Conservation (phyloP, 768 basidiomycete genomes). For the Rhodotorula paludigena region DNA sequence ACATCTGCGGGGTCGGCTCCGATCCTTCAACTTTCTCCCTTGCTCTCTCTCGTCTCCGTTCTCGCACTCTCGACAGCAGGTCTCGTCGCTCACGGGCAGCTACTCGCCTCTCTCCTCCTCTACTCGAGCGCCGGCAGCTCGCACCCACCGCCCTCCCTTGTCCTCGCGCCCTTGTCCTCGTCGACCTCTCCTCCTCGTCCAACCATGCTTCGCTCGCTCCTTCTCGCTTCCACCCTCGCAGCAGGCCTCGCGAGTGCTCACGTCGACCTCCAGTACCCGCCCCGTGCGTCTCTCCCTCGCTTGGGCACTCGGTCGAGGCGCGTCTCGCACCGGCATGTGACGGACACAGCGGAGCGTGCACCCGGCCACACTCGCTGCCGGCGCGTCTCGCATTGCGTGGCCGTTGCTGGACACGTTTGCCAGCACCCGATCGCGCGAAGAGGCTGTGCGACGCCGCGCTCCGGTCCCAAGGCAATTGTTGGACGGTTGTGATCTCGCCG, state of each 20-base stretch:
- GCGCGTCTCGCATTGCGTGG: too few species aligned
- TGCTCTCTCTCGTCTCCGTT: background rate
- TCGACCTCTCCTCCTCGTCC: background rate
- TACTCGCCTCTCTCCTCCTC: background rate
- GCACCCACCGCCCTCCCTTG: background rate
- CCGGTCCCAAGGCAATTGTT: too few species aligned
- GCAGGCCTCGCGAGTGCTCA: conserved; percentile 6
- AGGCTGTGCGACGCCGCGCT: too few species aligned
- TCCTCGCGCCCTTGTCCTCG: background rate
- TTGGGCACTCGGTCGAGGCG: background rate
- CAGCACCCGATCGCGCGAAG: too few species aligned
- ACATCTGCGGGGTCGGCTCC: background rate
- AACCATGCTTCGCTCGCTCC: background rate
- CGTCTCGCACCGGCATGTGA: background rate
- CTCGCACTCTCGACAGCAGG: background rate
- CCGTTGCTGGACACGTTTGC: too few species aligned
- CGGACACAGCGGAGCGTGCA: background rate
- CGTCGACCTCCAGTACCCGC: conserved; percentile 21
- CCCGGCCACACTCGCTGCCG: too few species aligned
- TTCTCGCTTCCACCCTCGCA: background rate
- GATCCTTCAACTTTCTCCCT: background rate
- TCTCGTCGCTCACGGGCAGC: background rate
- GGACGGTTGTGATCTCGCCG: too few species aligned
- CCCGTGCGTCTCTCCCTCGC: conserved; percentile 19
- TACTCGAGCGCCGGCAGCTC: background rate